Evolutionary conservation across 352 stramenopile genomes (phyloP), one percentile per base, ranked within the genome.

Genomic region (Phytophthora cryptogea): DNA sequence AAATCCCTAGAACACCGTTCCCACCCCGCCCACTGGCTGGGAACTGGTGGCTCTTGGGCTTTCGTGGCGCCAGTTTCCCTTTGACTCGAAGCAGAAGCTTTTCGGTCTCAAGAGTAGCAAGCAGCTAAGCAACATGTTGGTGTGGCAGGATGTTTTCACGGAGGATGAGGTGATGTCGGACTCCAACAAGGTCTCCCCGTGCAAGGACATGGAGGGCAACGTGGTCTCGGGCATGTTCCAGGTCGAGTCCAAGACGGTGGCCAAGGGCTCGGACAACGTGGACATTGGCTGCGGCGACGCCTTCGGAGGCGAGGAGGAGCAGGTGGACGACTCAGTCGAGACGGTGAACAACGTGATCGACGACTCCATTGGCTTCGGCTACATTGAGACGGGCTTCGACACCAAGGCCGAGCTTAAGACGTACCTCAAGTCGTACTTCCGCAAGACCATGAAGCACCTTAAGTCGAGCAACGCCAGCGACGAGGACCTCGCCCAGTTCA

Each of bases 381-480:
- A 87, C 68, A 69, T 75, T 6, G 77, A 87, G 65, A 87, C 73
- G 43, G 72, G 72, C 50, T 87, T 87, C 55, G 75, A 80, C 66
- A 82, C 74, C 46, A 84, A 83, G 70, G 63, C 74, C 9, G 77
- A 87, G 65, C 68, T 87, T 26, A 87, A 87, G 70, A 82, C 74
- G 59, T 87, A 87, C 70, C 72, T 87, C 54, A 87, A 87, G 74
- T 83, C 74, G 54, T 83, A 74, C 66, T 87, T 87, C 63, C 77
- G 77, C 50, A 87, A 87, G 73, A 58, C 66, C 45, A 85, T 87
- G 74, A 87, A 87, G 64, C 48, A 84, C 68, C 73, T 85, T 49
- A 87, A 84, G 72, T 58, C 73, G 1, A 68, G 62, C 8, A 53
- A 59, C 51, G 72, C 70, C 40, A 67, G 59, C 45, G 77, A 87